These are phyloP conservation scores for Geranomyces variabilis DNA, from an alignment of 192 early-diverging fungal genomes.

Conservation along the genomic window DNA sequence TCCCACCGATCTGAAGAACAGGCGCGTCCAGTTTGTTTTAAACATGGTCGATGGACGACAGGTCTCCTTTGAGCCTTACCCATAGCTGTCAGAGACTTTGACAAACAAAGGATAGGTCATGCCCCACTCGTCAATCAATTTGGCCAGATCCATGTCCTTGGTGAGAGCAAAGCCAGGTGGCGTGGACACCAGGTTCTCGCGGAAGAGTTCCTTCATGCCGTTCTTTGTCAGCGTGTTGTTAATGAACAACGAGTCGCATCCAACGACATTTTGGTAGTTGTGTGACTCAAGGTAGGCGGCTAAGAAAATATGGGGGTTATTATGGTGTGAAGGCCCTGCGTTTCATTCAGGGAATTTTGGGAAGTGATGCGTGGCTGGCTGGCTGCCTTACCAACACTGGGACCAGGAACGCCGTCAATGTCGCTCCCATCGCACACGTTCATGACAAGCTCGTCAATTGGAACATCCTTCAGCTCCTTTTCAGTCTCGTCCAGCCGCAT, in stretches of 20 bases:
- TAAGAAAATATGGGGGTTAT: neutral
- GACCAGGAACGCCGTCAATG: slow-evolving; percentile 45
- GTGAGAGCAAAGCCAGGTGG: slow-evolving; percentile 43
- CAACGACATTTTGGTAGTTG: slow-evolving; percentile 41
- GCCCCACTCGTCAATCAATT: slow-evolving; percentile 35
- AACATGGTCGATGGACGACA: too few species aligned
- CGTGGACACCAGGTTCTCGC: slow-evolving; percentile 40
- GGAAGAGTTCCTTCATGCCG: slow-evolving; percentile 48
- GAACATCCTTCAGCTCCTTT: slow-evolving; percentile 27
- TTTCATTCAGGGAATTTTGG: too few species aligned
- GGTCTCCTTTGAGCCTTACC: slow-evolving; percentile 16
- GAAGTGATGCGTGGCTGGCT: neutral
- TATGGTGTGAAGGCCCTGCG: too few species aligned
- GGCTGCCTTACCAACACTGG: slow-evolving; percentile 35
- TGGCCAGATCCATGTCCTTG: slow-evolving; percentile 23
- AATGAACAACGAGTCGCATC: slow-evolving; percentile 47
- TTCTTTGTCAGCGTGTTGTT: slow-evolving; percentile 47
- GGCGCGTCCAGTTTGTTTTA: too few species aligned
- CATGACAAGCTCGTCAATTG: slow-evolving; percentile 37
- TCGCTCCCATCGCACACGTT: slow-evolving; percentile 47
- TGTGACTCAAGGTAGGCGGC: slow-evolving; percentile 41
- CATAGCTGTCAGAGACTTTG: slow-evolving; percentile 44
- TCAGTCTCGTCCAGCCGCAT: slow-evolving; percentile 27
- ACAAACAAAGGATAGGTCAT: slow-evolving; percentile 46
- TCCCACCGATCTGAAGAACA: slow-evolving; percentile 30